Evolutionary conservation across 2,329 filamentous ascomycete species (phyloP), one percentile per base, ranked within the genome.

Genomic region (Blastomyces emzantsi): DNA sequence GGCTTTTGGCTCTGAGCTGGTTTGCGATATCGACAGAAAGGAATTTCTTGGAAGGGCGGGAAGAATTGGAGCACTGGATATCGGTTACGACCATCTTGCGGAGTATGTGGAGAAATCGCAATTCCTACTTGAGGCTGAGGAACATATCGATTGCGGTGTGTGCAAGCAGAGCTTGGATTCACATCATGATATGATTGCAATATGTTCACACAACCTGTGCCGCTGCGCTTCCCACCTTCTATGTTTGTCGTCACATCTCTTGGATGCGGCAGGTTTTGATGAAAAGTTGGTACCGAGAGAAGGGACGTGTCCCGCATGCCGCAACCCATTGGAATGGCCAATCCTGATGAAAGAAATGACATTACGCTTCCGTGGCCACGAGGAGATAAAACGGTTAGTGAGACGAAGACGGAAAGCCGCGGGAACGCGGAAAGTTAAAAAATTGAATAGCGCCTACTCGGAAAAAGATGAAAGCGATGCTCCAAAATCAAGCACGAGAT

Each of bases 281-380:
- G 69, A 73, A 19, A 73, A 73, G 1, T 70, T 96, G 1, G 71
- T 96, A 1, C 93, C 93, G 0, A 79, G 83, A 1, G 72, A 80
- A 43, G 92, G 91, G 2, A 74, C 70, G 1, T 97, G 93, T 76
- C 90, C 90, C 0, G 77, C 77, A 25, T 97, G 93, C 71, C 76
- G 80, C 0, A 79, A 79, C 0, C 74, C 79, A 4, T 76, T 92
- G 1, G 73, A 80, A 60, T 97, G 93, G 93, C 80, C 81, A 0
- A 84, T 89, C 58, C 84, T 97, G 77, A 88, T 95, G 78, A 92
- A 87, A 72, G 92, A 96, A 72, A 76, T 96, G 69, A 94, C 83
- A 60, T 76, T 96, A 59, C 83, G 93, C 41, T 79, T 85, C 45
- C 83, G 90, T 30, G 92, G 88, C 0, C 75, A 82, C 62, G 88